Base-by-base conservation (phyloP, 345 rosid species). In the Capsella bursapastoris region DNA sequence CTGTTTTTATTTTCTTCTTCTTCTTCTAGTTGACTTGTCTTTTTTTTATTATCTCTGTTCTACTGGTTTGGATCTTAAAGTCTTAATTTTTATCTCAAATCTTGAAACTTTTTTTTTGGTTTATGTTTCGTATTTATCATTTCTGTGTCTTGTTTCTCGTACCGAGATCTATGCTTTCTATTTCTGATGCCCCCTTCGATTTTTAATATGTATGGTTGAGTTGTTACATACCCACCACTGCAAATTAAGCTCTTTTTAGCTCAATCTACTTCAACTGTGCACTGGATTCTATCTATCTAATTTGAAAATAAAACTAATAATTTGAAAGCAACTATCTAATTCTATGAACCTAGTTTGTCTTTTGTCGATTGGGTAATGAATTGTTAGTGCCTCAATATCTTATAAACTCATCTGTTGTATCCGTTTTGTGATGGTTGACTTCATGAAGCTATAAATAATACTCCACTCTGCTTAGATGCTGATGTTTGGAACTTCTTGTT, bases 401-500 rank as follows among this genome's bases (percentile, higher is more conserved):
- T 75, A 41, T 29, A 41, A 22, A 64, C 52, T 13, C 57, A 47
- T 38, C n/a, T 64, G 31, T 48, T 63, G 43, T 64, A 8, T 27
- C 43, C 15, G 5, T 22, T 67, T 41, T 51, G 4, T 14, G 37
- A 13, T 27, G 64, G 37, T 64, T 57, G 65, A 38, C 57, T 64
- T 52, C 67, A 6, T 44, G 35, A 34, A 65, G 56, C 73, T 69
- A 34, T 12, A 4, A 18, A 18, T 16, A 12, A 43, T 32, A 14
- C 76, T 16, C 47, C 48, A 31, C 22, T 25, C 35, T 57, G 37
- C 45, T 13, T 43, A 45, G 56, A 35, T 43, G 35, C 56, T 53
- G 62, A 53, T 72, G 45, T 52, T 53, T 13, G 22, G 48, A 68
- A 58, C 40, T 60, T 61, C 49, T 70, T 81, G 62, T 65, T 45